These are phyloP conservation scores for Fusarium oligoseptatum DNA, from an alignment of 2,329 filamentous ascomycete genomes.

Conservation along the genomic window DNA sequence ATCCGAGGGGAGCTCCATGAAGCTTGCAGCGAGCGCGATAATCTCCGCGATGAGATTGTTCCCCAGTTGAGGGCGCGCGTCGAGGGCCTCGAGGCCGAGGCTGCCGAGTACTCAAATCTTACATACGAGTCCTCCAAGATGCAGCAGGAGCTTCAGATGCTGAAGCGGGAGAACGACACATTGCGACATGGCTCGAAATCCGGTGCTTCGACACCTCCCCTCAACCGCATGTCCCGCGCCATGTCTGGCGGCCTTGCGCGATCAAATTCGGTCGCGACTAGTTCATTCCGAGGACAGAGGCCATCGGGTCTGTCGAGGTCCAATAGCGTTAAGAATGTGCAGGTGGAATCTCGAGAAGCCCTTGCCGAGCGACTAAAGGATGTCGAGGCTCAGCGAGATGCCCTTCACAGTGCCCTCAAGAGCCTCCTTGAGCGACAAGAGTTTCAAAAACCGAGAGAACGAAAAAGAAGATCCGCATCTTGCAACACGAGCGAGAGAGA, in stretches of 20 bases:
- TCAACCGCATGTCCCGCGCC: conserved; percentile 47
- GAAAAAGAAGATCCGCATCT: conserved; percentile 80
- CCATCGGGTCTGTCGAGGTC: conserved; percentile 68
- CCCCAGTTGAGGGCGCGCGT: conserved; percentile 82
- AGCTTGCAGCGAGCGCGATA: conserved; percentile 89
- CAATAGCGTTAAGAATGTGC: conserved; percentile 65
- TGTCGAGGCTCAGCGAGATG: conserved; percentile 92
- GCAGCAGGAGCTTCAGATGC: conserved; percentile 83
- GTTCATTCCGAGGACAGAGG: conserved; percentile 57
- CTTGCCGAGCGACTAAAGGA: conserved; percentile 88
- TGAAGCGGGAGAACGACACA: conserved; percentile 76
- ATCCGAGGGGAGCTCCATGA: conserved; percentile 86
- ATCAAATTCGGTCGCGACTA: conserved; percentile 76
- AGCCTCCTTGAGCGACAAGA: conserved; percentile 88
- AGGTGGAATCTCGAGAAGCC: conserved; percentile 73
- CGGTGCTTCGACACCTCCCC: conserved; percentile 38
- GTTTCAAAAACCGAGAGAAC: conserved; percentile 83
- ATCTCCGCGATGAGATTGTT: conserved; percentile 88
- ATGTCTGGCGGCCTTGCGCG: conserved; percentile 67
- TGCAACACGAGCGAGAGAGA: conserved; percentile 84
- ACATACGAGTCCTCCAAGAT: conserved; percentile 86
- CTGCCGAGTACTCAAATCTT: conserved; percentile 78
- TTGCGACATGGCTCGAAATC: conserved; percentile 59
- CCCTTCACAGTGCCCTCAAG: conserved; percentile 88
- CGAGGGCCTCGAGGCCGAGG: conserved; percentile 82